A percentile compares a stretch with the other conserved stretches of the same genome.
phyloP scores from a whole-genome alignment of 2,329 filamentous ascomycete species.

The Ceratocystis papillata region DNA sequence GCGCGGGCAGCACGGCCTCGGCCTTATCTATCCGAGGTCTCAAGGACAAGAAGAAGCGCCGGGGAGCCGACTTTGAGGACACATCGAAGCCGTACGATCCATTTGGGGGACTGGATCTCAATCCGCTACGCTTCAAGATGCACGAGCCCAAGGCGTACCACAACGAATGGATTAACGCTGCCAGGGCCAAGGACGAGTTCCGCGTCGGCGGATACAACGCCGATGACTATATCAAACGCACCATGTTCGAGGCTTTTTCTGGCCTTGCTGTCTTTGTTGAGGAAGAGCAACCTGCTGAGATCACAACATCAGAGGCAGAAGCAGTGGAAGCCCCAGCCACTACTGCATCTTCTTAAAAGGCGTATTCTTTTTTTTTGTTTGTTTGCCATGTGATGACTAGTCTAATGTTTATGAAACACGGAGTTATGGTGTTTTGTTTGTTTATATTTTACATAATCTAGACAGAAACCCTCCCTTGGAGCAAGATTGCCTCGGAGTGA shows the following conservation, averaged over 20 bases:
- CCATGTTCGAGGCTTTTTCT: conserved; percentile 79
- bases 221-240: conserved; percentile 67
- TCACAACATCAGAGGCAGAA: conserved; percentile 10
- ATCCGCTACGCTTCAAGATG: conserved; percentile 58
- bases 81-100: conserved; percentile 75
- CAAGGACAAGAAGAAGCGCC: conserved; percentile 35
- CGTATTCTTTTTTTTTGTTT: background rate
- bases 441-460: conserved; percentile 2
- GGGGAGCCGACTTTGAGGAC: conserved; percentile 30
- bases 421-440: conserved; percentile 15
- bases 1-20: conserved; percentile 25
- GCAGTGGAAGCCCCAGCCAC: background rate
- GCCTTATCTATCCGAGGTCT: conserved; percentile 66
- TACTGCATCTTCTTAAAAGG: background rate
- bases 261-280: conserved; percentile 79
- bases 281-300: conserved; percentile 52
- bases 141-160: conserved; percentile 49
- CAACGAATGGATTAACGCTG: conserved; percentile 60
- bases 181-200: conserved; percentile 54
- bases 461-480: background rate
- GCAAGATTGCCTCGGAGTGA: background rate
- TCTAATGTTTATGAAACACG: conserved; percentile 11
- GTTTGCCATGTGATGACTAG: conserved; percentile 2
- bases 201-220: conserved; percentile 74
- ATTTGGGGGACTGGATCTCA: conserved; percentile 64